Percentiles rank a stretch among this genome's conserved stretches.
Evolutionary conservation across 1,284 basidiomycete genomes (phyloP).

Genomic region (Cryptococcus sp.): DNA sequence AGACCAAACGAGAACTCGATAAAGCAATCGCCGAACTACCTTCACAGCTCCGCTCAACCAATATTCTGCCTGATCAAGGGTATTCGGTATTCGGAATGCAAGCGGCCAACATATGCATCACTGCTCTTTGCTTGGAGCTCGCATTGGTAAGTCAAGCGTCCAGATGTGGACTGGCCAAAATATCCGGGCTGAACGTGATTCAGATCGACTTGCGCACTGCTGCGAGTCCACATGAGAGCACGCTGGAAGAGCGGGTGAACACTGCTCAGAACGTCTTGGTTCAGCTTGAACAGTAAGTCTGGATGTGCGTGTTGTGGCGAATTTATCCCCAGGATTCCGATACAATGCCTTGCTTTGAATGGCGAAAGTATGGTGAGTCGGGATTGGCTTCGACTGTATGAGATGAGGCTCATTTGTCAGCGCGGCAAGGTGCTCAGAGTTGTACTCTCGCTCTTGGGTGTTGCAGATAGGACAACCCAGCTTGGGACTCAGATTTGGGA

Average conservation of each 20-base stretch:
- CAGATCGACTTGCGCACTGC: not conserved
- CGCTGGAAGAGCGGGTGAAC: not conserved
- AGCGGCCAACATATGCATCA: conserved; percentile 3
- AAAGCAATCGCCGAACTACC: not conserved
- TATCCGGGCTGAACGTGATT: not conserved
- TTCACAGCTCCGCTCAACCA: not conserved
- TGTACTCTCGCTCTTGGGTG: not conserved
- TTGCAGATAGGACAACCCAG: not conserved
- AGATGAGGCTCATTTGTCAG: not conserved
- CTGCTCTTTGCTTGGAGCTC: not conserved
- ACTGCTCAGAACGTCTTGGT: not conserved
- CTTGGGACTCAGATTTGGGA: not conserved
- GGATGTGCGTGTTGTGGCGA: not conserved
- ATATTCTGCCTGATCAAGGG: no score
- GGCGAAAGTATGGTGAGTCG: not conserved
- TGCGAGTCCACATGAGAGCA: not conserved
- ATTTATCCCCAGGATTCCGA: not conserved
- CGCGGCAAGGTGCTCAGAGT: not conserved
- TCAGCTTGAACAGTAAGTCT: not conserved
- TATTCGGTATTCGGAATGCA: not conserved
- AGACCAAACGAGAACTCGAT: not conserved
- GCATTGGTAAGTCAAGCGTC: not conserved
- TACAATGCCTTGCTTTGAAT: not conserved
- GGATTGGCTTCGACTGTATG: not conserved
- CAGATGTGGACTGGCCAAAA: no score